These are phyloP conservation scores for Aphanomyces stellatus DNA, from an alignment of 352 stramenopile species.

Conservation along the genomic window DNA sequence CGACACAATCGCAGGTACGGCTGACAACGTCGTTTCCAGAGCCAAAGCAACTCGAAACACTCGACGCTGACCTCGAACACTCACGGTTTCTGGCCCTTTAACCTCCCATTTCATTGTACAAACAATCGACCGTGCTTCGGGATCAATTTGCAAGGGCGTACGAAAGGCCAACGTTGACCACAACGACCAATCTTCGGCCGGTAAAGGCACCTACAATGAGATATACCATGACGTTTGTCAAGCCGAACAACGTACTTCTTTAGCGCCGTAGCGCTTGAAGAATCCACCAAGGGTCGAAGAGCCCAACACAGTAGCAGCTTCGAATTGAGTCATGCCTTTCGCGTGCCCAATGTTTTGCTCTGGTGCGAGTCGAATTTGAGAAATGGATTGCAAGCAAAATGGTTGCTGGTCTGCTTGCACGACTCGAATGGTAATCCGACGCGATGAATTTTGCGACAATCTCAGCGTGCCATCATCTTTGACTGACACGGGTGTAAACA, in stretches of 20 bases:
- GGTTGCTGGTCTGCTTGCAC: slow-evolving; percentile 55
- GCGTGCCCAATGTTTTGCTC: slow-evolving; percentile 19
- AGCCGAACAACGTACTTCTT: neutral
- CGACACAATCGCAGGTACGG: slow-evolving; percentile 45
- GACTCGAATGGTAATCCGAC: slow-evolving; percentile 46
- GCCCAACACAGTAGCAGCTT: neutral
- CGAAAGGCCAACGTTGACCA: slow-evolving; percentile 21
- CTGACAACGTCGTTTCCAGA: slow-evolving; percentile 38
- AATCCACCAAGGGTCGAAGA: slow-evolving; percentile 8
- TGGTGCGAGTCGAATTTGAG: slow-evolving; percentile 35
- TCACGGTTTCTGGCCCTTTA: slow-evolving; percentile 12
- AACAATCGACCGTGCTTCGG: neutral
- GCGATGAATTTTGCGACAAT: slow-evolving; percentile 47
- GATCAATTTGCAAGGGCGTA: slow-evolving; percentile 25
- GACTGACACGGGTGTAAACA: slow-evolving; percentile 56
- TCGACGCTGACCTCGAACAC: slow-evolving; percentile 36
- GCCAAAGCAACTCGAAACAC: slow-evolving; percentile 56
- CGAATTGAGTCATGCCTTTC: neutral
- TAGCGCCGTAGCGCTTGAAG: slow-evolving; percentile 2
- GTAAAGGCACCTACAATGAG: neutral
- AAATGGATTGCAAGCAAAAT: slow-evolving; percentile 39
- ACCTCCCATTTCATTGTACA: slow-evolving; percentile 11
- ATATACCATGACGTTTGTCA: neutral
- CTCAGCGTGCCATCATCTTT: slow-evolving; percentile 59
- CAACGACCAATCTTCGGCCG: neutral